phyloP scores from a whole-genome alignment of 2,329 filamentous ascomycete genomes.

The Colletotrichum sp. region DNA sequence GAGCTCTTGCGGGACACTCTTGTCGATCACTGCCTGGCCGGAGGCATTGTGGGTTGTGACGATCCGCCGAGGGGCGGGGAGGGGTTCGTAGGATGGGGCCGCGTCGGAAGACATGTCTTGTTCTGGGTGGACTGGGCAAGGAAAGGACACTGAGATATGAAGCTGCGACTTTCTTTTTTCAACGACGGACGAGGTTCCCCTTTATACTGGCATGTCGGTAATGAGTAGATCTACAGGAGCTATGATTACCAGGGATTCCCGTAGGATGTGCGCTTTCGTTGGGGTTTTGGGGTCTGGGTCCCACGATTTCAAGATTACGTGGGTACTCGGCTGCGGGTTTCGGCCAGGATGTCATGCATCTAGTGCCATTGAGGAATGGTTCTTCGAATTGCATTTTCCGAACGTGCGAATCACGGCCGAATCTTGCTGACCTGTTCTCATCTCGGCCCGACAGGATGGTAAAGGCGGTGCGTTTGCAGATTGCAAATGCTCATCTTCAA shows the following conservation, averaged over 20 bases:
- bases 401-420: neutral
- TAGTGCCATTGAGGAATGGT: neutral
- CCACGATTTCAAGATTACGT: neutral
- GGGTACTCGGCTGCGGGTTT: neutral
- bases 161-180: neutral
- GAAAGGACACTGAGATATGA: neutral
- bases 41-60: slow-evolving; percentile 37
- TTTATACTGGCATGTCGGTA: neutral
- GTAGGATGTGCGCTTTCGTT: neutral
- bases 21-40: slow-evolving; percentile 37
- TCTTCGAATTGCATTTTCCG: neutral
- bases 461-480: neutral
- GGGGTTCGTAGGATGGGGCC: neutral
- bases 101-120: neutral
- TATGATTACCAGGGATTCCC: neutral
- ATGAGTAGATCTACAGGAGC: neutral
- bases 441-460: neutral
- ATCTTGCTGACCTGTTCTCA: neutral
- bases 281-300: neutral
- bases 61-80: slow-evolving; percentile 1
- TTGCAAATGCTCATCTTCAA: neutral
- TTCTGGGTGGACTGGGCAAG: neutral
- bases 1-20: slow-evolving; percentile 17
- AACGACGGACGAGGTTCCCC: neutral
- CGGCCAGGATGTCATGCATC: neutral